Percentiles rank a stretch among this genome's conserved stretches.
These are phyloP conservation scores for Lasiodiplodia hormozganensis DNA, from an alignment of 2,329 filamentous ascomycete species.

Conservation along the genomic window DNA sequence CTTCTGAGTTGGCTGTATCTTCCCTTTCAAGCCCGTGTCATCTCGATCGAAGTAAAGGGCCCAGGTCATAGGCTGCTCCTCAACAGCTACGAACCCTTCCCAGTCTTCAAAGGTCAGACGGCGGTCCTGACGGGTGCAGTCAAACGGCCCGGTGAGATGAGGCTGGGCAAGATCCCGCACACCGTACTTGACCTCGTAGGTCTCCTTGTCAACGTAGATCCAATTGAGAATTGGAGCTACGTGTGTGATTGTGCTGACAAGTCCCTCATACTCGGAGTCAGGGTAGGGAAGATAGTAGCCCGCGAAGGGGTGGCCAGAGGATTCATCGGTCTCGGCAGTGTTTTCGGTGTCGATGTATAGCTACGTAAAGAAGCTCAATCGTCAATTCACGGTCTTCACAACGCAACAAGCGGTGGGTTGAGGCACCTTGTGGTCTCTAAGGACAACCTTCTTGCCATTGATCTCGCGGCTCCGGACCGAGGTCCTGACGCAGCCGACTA, in stretches of 20 bases:
- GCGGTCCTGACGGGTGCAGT: slow-evolving; percentile 48
- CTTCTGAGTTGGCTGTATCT: not conserved
- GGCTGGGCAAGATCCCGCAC: slow-evolving; percentile 45
- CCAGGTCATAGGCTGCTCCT: slow-evolving; percentile 44
- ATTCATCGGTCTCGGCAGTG: not conserved
- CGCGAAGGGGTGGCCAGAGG: slow-evolving; percentile 54
- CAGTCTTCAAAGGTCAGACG: slow-evolving; percentile 48
- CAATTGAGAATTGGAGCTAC: slow-evolving; percentile 52
- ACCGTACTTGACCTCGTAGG: slow-evolving; percentile 46
- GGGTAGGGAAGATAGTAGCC: slow-evolving; percentile 68
- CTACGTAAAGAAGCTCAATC: not conserved
- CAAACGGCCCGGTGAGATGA: slow-evolving; percentile 46
- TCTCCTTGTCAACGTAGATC: slow-evolving; percentile 47
- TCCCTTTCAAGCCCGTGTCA: slow-evolving; percentile 35
- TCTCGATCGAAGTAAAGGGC: slow-evolving; percentile 56
- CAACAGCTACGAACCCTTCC: slow-evolving; percentile 50
- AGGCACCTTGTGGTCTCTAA: slow-evolving; percentile 46
- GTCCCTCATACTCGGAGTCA: slow-evolving; percentile 58
- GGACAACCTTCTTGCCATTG: slow-evolving; percentile 53
- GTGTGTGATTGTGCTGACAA: slow-evolving; percentile 61
- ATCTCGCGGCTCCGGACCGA: slow-evolving; percentile 54
- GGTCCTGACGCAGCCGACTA: slow-evolving; percentile 55
- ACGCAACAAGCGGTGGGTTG: not conserved
- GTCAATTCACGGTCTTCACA: not conserved
- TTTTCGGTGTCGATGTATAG: slow-evolving; percentile 18